A percentile compares a stretch with the other conserved stretches of the same genome.
Conservation (phyloP, 305 asterid genomes). For the Salvia sclarea region DNA sequence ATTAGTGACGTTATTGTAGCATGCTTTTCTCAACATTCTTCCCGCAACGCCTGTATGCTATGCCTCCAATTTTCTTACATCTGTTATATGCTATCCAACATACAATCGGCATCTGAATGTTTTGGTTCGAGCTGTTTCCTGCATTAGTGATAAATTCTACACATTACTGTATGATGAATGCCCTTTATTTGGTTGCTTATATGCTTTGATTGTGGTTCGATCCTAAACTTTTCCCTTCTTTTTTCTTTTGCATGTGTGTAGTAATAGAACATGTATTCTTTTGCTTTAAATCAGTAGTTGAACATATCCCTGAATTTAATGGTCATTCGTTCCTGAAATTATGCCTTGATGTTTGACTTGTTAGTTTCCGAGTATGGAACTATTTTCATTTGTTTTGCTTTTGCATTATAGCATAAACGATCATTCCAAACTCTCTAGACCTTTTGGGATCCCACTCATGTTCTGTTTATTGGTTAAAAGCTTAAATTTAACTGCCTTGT, state of each 20-base stretch:
- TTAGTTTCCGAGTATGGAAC: slow-evolving; percentile 9
- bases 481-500: slow-evolving; percentile 9
- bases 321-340: background rate
- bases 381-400: background rate
- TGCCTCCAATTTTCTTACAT: slow-evolving; percentile 10
- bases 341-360: background rate
- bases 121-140: background rate
- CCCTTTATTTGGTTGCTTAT: slow-evolving; percentile 14
- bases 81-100: background rate
- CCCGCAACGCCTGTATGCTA: background rate
- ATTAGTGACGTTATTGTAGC: background rate
- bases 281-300: background rate
- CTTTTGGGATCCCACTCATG: slow-evolving; percentile 2
- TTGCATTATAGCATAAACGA: background rate
- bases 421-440: slow-evolving; percentile 4
- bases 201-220: slow-evolving; percentile 14
- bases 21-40: slow-evolving; percentile 8
- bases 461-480: slow-evolving; percentile 11
- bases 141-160: background rate
- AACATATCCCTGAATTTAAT: slow-evolving; percentile 1
- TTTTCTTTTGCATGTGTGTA: background rate
- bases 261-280: background rate
- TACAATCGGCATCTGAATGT: slow-evolving; percentile 10
- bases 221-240: background rate
- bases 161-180: background rate